A percentile compares a stretch with the other conserved stretches of the same genome.
These are phyloP conservation scores for Solanum hybrid DNA, from an alignment of 305 asterid species.

Conservation along the genomic window DNA sequence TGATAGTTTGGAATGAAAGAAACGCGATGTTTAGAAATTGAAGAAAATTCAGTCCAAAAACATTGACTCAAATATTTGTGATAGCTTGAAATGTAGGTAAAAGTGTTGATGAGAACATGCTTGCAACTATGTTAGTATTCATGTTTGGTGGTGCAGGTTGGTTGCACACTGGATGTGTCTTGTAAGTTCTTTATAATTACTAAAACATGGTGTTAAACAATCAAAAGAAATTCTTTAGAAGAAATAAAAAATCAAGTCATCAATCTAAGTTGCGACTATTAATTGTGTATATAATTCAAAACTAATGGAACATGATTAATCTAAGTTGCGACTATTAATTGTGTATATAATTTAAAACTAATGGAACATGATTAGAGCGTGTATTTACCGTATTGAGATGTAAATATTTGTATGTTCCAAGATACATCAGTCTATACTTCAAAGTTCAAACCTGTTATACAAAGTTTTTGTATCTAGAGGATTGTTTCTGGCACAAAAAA, in stretches of 20 bases:
- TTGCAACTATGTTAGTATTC: background rate
- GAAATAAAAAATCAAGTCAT: too few species aligned
- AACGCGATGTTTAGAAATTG: background rate
- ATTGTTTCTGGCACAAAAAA: too few species aligned
- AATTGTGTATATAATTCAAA: background rate
- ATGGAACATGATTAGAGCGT: too few species aligned
- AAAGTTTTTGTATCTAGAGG: too few species aligned
- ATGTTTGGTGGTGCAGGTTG: background rate
- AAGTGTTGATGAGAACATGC: background rate
- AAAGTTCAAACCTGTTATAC: too few species aligned
- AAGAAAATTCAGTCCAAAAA: background rate
- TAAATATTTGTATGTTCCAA: too few species aligned
- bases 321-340: too few species aligned
- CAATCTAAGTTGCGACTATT: background rate
- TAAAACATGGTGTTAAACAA: background rate
- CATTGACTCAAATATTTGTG: background rate
- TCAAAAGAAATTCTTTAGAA: background rate
- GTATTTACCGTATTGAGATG: too few species aligned
- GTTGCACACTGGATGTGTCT: slow-evolving; percentile 18
- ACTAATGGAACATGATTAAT: background rate
- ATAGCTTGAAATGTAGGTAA: slow-evolving; percentile 10
- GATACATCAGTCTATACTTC: too few species aligned
- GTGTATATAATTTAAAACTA: too few species aligned
- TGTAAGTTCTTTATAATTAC: slow-evolving; percentile 13
- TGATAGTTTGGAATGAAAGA: background rate